Base-by-base conservation (phyloP, 2,329 filamentous ascomycete genomes). In the Venturia oleaginea region DNA sequence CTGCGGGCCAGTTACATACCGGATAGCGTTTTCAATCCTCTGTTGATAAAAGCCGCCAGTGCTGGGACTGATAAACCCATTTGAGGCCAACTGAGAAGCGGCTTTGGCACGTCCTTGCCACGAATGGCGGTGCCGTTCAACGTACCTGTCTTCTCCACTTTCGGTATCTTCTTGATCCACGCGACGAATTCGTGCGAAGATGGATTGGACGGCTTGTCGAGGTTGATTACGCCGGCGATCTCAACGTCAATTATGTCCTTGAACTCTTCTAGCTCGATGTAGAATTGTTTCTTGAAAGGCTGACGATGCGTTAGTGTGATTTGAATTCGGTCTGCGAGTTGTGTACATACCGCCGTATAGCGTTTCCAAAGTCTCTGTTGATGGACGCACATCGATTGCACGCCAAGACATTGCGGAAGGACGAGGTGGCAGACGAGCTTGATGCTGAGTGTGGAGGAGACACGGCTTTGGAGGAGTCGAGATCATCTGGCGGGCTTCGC, bases 111-210 rank as follows among this genome's bases (percentile, higher is more conserved):
- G 66, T 72, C 71, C 46, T 27, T 5, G 27, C 30, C 51, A 17
- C 19, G 24, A 34, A 34, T n/a, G 19, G 19, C 19, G 67, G 94
- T 99, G 76, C 94, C 94, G 71, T 92, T 96, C 37, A 99, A 81
- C n/a, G 85, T 99, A 70, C 94, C 94, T 67, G 94, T 99, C 82
- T 97, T 97, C 76, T 99, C 93, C 68, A 89, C 87, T 74, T 90
- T 91, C 65, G 97, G 84, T 73, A 97, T 97, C 72, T 93, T 88
- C 88, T 99, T 99, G 71, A 97, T 90, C 94, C 94, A 99, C 70
- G 94, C 93, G 74, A 99, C 94, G 69, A 99, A 94, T 83, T 99
- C 94, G 84, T 99, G 94, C 73, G 89, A 94, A 70, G 92, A 97
- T 64, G 93, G 93, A 82, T 99, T 99, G 63, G 92, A 95, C 65